Evolutionary conservation across 2,329 filamentous ascomycete species (phyloP).

Genomic region (Boeremia lycopersici): DNA sequence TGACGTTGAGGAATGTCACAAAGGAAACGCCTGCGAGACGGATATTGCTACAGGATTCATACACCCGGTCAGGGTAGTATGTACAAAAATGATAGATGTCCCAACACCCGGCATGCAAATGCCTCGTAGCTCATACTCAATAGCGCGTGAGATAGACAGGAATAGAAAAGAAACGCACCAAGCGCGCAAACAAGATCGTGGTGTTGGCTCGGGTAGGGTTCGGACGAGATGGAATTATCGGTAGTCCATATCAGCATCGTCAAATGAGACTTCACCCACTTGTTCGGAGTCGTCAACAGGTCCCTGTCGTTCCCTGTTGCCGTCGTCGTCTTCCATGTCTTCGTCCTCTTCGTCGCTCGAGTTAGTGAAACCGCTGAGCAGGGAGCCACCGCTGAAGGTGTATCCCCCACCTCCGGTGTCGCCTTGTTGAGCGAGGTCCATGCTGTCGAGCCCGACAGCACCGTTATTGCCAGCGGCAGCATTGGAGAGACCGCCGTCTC

Average conservation of each 20-base stretch:
- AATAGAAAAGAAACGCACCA: slow-evolving; percentile 46
- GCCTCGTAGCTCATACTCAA: slow-evolving; percentile 20
- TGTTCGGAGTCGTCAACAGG: slow-evolving; percentile 63
- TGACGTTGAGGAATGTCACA: slow-evolving; percentile 5
- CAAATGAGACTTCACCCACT: slow-evolving; percentile 70
- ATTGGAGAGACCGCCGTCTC: slow-evolving; percentile 65
- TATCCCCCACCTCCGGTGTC: slow-evolving; percentile 76
- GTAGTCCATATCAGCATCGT: slow-evolving; percentile 66
- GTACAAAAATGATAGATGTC: slow-evolving; percentile 24
- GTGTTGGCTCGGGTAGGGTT: slow-evolving; percentile 24
- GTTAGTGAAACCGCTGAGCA: slow-evolving; percentile 90
- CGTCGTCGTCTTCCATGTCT: slow-evolving; percentile 84
- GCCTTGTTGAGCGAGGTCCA: slow-evolving; percentile 69
- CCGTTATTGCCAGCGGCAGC: slow-evolving; percentile 76
- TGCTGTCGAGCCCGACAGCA: slow-evolving; percentile 59
- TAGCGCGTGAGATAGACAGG: slow-evolving; percentile 17
- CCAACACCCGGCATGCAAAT: slow-evolving; percentile 20
- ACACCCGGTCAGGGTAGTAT: slow-evolving; percentile 37
- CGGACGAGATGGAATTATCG: slow-evolving; percentile 50
- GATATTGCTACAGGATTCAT: slow-evolving; percentile 42
- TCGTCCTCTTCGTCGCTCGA: slow-evolving; percentile 97
- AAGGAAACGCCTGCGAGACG: slow-evolving; percentile 26
- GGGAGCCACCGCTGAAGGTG: slow-evolving; percentile 72
- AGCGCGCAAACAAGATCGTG: slow-evolving; percentile 42
- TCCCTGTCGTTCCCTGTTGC: slow-evolving; percentile 61